Base-by-base conservation (phyloP, 352 stramenopile genomes). In the Pythium folliculosum region DNA sequence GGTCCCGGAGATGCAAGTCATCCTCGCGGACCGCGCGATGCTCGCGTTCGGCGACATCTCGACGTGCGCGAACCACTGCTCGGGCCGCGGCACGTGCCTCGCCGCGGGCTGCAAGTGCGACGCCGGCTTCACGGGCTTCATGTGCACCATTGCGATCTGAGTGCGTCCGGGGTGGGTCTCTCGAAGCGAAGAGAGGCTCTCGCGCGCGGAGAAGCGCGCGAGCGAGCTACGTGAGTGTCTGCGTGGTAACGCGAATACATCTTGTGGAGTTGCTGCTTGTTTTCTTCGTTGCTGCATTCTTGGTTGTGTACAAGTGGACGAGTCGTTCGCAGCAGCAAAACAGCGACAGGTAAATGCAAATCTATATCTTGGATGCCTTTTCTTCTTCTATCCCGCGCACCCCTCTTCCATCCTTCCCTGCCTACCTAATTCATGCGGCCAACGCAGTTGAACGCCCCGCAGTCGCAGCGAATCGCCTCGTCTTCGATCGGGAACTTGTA, bases 401-500 rank as follows among this genome's bases (percentile, higher is more conserved):
- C 35, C 12, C 3, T 6, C 17, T 13, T 47, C 10, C 17, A 6
- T 32, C 27, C 27, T 32, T 32, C 27, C 27, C 27, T 32, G 5
- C 40, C 40, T 47, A 44, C 44, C 45, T 93, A 98, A 69, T 99
- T 98, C 93, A 99, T 97, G 32, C 90, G 77, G 8, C 96, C 96
- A 60, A 97, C 95, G 69, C 96, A 99, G 76, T 98, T 98, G 8
- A 88, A 79, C 19, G 94, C 91, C 14, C 94, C 96, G 73, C 96
- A 98, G 60, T 97, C 94, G 62, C 94, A 99, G 13, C 81, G 86
- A 38, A 99, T 90, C 17, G 90, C 94, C 61, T 97, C 92, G 75
- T 98, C 96, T 77, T 98, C 96, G 58, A 98, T 96, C 21, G 94
- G 95, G 73, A 99, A 99, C 74, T 99, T 98, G 84, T 99, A 99